Conservation (phyloP, 225 moss, liverwort and hornwort genomes). For the Bryum argenteum region DNA sequence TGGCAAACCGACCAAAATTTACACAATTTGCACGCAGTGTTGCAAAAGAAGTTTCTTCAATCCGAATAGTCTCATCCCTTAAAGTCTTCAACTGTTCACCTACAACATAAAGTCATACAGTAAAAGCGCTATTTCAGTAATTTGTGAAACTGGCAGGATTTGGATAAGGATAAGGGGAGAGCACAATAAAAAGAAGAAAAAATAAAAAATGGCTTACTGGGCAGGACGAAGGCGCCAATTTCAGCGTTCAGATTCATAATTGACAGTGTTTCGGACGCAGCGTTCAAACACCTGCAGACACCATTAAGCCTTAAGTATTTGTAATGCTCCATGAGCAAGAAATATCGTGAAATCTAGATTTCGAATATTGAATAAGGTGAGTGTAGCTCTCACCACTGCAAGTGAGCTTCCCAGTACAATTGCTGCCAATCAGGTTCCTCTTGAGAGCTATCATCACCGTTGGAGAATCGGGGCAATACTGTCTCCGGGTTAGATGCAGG, state of each 20-base stretch:
- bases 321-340: constrained; percentile 3
- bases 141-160: constrained; percentile 6
- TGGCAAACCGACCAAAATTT: constrained; percentile 45
- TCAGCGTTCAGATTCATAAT: constrained; percentile 33
- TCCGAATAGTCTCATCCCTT: constrained; percentile 21
- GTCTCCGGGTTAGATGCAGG: constrained; percentile 24
- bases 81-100: constrained; percentile 41
- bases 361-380: constrained; percentile 9
- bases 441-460: constrained; percentile 18
- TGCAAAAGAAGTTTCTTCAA: constrained; percentile 19
- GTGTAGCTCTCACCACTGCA: constrained; percentile 43
- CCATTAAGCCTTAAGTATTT: constrained; percentile 14
- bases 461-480: constrained; percentile 10
- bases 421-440: constrained; percentile 52
- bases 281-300: constrained; percentile 47
- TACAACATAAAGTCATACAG: constrained; percentile 28
- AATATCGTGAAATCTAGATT: not conserved
- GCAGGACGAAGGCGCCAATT: constrained; percentile 38
- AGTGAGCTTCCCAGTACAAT: constrained; percentile 55
- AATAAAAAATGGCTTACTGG: constrained; percentile 32
- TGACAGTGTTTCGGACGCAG: constrained; percentile 39
- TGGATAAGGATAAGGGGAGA: constrained; percentile 12
- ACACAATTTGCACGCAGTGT: constrained; percentile 45
- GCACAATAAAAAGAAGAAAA: constrained; percentile 7
- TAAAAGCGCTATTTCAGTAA: constrained; percentile 12